Conservation (phyloP, 768 basidiomycete genomes). For the Calvatia gigantea region DNA sequence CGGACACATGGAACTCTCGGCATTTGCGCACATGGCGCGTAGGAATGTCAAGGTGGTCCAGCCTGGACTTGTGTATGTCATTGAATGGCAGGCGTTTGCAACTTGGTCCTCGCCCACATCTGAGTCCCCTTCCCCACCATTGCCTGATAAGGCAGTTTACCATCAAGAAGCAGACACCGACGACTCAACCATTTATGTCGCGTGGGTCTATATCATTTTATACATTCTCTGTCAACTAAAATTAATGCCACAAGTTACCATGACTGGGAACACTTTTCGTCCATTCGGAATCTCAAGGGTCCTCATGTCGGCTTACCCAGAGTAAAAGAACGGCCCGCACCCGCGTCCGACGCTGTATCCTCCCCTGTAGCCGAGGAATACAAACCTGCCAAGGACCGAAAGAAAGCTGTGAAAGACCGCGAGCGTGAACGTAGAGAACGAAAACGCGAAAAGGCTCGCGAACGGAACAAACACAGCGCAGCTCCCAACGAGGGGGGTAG, state of each 20-base stretch:
- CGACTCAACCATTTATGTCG: constrained; percentile 67
- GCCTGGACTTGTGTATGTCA: constrained; percentile 87
- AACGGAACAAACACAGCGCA: constrained; percentile 12
- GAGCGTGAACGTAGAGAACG: constrained; percentile 21
- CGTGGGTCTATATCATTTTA: constrained; percentile 48
- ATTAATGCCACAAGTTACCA: constrained; percentile 55
- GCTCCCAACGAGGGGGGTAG: neutral
- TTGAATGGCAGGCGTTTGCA: constrained; percentile 70
- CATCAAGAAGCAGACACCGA: constrained; percentile 17
- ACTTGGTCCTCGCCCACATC: constrained; percentile 15
- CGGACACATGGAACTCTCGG: constrained; percentile 90
- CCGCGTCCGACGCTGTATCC: constrained; percentile 24
- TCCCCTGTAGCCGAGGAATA: constrained; percentile 20
- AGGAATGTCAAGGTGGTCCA: constrained; percentile 90
- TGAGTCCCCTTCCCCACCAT: neutral
- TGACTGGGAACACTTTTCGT: constrained; percentile 94
- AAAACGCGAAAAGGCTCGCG: constrained; percentile 20
- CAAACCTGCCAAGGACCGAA: constrained; percentile 22
- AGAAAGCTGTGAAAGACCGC: constrained; percentile 29
- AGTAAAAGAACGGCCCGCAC: constrained; percentile 49
- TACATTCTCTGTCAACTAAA: neutral
- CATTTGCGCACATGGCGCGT: constrained; percentile 78
- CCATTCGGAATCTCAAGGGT: constrained; percentile 83
- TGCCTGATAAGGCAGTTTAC: constrained; percentile 19
- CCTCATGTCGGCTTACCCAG: constrained; percentile 75